Base-by-base conservation (phyloP, 495 filamentous ascomycete genomes). In the Evansstolkia leycettana region DNA sequence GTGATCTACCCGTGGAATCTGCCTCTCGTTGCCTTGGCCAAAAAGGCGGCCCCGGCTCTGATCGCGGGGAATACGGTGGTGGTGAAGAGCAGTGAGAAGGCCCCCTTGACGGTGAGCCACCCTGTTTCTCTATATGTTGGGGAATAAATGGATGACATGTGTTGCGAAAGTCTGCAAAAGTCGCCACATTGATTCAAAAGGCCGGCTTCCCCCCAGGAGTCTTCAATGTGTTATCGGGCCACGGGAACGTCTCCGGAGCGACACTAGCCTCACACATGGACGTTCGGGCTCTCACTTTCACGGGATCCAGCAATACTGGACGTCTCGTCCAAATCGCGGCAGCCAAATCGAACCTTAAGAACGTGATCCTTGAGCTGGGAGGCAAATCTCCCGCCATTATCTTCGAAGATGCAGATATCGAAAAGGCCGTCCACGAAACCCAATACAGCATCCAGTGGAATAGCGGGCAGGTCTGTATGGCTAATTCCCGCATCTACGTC, bases 321-420 rank as follows among this genome's bases (percentile, higher is more conserved):
- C 31, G 34, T 18, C 28, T 33, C 0, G 41, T 54, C 10, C 40
- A 45, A 18, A 32, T 29, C 20, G 31, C 35, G 1, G 47, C 66
- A 4, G 56, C 57, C 0, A 56, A 56, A 36, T 55, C 43, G 6
- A 70, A 72, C 36, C 43, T 73, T 19, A 75, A 72, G 42, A 37
- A 46, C n/a, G 58, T 62, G 2, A 54, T 52, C 1, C 49, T 64
- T 15, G 59, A 64, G 31, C 45, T 67, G 1, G 57, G 58, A 6
- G 62, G 60, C 5, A 67, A 67, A 39, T 49, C 40, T 0, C 60
- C 62, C 0, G 48, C 50, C 1, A 35, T 62, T 7, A 41, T 67
- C 0, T 63, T 67, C 34, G 57, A 53, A 7, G 64, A 68, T 41
- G 20, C 20, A 9, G 20, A 23, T 9, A 5, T 23, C 5, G 5